A percentile compares a stretch with the other conserved stretches of the same genome.
Conservation (phyloP, 148 eudicot genomes). For the Polygonum aviculare region DNA sequence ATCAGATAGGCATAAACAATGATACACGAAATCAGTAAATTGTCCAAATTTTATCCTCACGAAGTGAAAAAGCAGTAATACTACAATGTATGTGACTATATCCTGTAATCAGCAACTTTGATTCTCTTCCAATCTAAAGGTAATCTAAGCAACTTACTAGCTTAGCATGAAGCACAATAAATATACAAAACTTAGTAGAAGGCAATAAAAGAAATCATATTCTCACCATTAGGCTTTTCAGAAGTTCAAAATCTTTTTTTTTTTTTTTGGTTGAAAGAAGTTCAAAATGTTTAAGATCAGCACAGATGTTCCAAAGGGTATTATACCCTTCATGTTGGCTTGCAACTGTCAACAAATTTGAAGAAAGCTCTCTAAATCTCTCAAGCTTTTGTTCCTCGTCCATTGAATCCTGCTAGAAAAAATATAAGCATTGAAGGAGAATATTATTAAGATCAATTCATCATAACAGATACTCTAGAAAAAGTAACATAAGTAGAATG, state of each 20-base stretch:
- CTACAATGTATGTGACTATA: background rate
- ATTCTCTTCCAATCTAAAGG: slow-evolving; percentile 2
- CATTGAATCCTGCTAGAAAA: slow-evolving; percentile 41
- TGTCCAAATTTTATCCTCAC: background rate
- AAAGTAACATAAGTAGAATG: background rate
- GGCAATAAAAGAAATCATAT: background rate
- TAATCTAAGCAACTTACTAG: background rate
- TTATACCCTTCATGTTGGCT: slow-evolving; percentile 76
- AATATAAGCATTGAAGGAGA: background rate
- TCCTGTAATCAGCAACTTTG: background rate
- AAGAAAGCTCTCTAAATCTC: slow-evolving; percentile 46
- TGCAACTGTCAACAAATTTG: slow-evolving; percentile 67
- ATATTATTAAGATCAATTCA: background rate
- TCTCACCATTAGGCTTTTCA: slow-evolving; percentile 76
- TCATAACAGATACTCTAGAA: background rate
- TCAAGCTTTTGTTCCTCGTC: slow-evolving; percentile 46
- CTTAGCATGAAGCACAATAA: background rate
- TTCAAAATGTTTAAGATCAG: slow-evolving; percentile 72
- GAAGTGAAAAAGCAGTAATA: background rate
- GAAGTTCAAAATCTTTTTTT: slow-evolving; percentile 70
- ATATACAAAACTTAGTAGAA: background rate
- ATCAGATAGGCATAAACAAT: background rate
- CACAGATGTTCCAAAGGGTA: slow-evolving; percentile 81
- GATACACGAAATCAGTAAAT: background rate
- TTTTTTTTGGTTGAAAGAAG: too few species aligned